Conservation (phyloP, 129 eudicot species). For the Escallonia herrerae region DNA sequence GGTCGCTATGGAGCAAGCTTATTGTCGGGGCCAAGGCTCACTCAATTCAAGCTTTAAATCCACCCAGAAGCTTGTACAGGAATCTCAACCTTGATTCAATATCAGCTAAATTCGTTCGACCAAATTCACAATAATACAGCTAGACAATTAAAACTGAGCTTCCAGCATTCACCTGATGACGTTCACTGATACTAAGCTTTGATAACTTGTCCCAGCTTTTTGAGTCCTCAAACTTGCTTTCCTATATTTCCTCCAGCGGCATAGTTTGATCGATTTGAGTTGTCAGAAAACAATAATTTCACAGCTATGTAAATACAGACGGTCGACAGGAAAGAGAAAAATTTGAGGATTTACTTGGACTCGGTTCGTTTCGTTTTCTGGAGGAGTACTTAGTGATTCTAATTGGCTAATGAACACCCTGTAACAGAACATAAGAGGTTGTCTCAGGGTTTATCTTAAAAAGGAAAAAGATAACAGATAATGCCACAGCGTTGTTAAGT, state of each 20-base stretch:
- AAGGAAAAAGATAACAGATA: no score
- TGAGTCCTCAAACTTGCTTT: conserved; percentile 14
- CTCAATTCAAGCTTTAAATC: background rate
- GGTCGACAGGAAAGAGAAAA: background rate
- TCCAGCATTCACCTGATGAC: conserved; percentile 14
- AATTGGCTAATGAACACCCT: conserved; percentile 65
- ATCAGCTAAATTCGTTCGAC: background rate
- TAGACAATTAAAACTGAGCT: background rate
- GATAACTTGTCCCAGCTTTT: conserved; percentile 16
- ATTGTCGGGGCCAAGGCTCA: no score
- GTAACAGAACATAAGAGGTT: conserved; percentile 13
- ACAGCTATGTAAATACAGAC: conserved; percentile 6
- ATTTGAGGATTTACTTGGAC: conserved; percentile 39
- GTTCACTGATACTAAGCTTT: conserved; percentile 13
- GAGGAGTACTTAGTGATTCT: conserved; percentile 45
- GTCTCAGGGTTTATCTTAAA: background rate
- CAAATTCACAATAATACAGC: conserved; percentile 5
- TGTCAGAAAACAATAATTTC: conserved; percentile 13
- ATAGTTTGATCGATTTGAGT: conserved; percentile 15
- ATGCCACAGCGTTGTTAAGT: no score
- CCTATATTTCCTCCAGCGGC: conserved; percentile 18
- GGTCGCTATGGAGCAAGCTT: no score
- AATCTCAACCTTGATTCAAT: conserved; percentile 1
- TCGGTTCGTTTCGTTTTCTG: conserved; percentile 28
- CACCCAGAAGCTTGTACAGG: background rate